Evolutionary conservation across 257 asterid genomes (phyloP).

Genomic region (Solanum habrochaites): DNA sequence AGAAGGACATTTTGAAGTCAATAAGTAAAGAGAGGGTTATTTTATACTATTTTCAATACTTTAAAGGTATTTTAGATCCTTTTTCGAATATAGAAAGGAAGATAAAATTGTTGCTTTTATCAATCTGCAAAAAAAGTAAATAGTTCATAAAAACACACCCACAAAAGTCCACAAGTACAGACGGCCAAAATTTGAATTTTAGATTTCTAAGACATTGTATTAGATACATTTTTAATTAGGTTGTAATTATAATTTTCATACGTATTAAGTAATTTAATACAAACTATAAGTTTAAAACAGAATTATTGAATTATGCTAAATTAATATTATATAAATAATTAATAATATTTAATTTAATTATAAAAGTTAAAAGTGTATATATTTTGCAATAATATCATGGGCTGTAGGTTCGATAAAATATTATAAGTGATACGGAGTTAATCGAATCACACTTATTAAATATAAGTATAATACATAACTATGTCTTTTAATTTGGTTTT

Average conservation of each 20-base stretch:
- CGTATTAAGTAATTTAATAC: neutral
- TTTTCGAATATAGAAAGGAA: no score
- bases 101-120: neutral
- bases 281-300: neutral
- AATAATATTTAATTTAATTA: no score
- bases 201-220: neutral
- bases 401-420: no score
- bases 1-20: no score
- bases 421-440: no score
- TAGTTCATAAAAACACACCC: neutral
- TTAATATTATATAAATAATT: neutral
- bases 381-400: neutral
- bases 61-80: rapidly evolving
- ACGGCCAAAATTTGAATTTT: neutral
- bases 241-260: neutral
- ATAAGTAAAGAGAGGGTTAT: no score
- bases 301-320: neutral
- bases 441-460: no score
- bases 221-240: neutral
- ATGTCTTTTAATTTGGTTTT: no score
- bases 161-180: neutral
- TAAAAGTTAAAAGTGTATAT: neutral
- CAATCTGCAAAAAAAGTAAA: neutral
- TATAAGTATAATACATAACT: no score
- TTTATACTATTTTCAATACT: no score